A percentile compares a stretch with the other conserved stretches of the same genome.
These are phyloP conservation scores for Rubroboletus pulcherrimus DNA, from an alignment of 768 basidiomycete genomes.

Conservation along the genomic window DNA sequence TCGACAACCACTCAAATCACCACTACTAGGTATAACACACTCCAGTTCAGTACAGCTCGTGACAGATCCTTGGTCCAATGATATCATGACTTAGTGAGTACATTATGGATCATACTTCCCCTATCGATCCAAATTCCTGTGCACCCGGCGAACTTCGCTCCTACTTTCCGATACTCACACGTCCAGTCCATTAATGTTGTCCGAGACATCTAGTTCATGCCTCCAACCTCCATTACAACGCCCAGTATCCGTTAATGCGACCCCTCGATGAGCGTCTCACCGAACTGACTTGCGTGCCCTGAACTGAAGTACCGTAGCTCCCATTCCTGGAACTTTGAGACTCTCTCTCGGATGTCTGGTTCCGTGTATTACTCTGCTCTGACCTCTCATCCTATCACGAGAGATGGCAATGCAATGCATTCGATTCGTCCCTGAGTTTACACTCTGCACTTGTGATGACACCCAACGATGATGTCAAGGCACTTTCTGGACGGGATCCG, in stretches of 20 bases:
- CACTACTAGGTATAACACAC: constrained; percentile 36
- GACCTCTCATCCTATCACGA: not conserved
- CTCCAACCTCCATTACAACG: not conserved
- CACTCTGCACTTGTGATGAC: not conserved
- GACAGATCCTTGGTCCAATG: constrained; percentile 50
- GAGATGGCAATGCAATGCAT: not conserved
- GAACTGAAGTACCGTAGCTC: not conserved
- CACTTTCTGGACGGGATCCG: not conserved
- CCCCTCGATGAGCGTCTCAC: not conserved
- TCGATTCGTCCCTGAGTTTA: no score
- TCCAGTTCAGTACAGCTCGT: constrained; percentile 54
- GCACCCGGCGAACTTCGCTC: not conserved
- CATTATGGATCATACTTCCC: not conserved
- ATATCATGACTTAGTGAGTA: not conserved
- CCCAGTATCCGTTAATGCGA: not conserved
- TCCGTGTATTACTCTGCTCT: not conserved
- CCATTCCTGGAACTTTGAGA: not conserved
- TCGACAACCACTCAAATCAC: constrained; percentile 35
- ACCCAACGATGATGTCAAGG: no score
- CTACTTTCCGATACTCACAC: not conserved
- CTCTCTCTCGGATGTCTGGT: not conserved
- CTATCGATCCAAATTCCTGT: not conserved
- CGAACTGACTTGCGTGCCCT: no score
- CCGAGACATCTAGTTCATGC: not conserved
- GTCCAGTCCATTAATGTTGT: not conserved